Evolutionary conservation across 1,284 basidiomycete species (phyloP), one percentile per base, ranked within the genome.

Genomic region (Cryptococcus jaspeensis): DNA sequence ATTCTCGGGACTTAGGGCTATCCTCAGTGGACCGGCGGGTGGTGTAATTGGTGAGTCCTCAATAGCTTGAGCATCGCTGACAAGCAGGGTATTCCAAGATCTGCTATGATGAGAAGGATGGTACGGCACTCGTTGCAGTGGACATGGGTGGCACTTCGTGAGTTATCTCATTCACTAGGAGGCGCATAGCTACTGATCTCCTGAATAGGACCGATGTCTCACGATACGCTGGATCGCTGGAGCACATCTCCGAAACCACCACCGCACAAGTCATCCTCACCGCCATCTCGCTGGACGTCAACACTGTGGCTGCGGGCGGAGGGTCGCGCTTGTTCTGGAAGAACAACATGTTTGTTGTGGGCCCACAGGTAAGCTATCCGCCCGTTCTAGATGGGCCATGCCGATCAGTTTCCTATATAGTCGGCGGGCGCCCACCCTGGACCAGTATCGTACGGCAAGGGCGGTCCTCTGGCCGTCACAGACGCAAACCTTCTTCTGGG

Each of bases 181-280:
- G n/a, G n/a, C n/a, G n/a, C n/a, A n/a, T n/a, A n/a, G n/a, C n/a
- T n/a, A n/a, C n/a, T n/a, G n/a, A n/a, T n/a, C n/a, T n/a, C n/a
- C n/a, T n/a, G n/a, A n/a, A n/a, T 9, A 32, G 28, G 5, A 59
- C 58, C 13, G 67, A 69, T 38, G 91, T 96, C 0, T 91, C 89
- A 2, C 49, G 69, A 20, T 71, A 55, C 51, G 67, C 54, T 15
- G 69, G 69, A 12, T 64, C 67, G 53, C 58, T 69, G n/a, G 72
- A 74, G 50, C 66, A 69, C 40, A 66, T 75, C 3, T 68, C 67
- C 20, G 71, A 75, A 60, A 92, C 92, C 0, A 92, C 89, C 0
- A 92, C 92, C 0, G 92, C 92, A 0, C 90, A 90, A 55, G 64
- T 70, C 23, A 67, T 62, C 42, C 66, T 70, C 9, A 66, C 67